Evolutionary conservation across 148 eudicot genomes (phyloP).

Genomic region (Fagopyrum tataricum): DNA sequence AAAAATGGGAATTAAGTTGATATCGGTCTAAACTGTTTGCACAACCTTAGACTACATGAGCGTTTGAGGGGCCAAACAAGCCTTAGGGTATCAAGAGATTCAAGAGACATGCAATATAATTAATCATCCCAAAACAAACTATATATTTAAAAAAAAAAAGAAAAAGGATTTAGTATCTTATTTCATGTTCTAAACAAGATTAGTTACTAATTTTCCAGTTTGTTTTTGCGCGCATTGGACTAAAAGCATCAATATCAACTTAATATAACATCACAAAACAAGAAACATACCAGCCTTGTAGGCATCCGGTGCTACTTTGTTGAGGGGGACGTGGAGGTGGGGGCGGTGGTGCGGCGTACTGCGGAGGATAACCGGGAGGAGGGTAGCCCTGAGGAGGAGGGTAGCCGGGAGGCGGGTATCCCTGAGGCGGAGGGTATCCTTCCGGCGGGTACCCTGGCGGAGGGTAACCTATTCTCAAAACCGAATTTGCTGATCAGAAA

Average conservation of each 20-base stretch:
- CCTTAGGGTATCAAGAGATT: too few relatives aligned
- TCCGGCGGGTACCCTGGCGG: not conserved
- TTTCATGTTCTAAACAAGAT: too few relatives aligned
- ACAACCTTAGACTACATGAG: too few relatives aligned
- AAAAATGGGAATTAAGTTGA: too few relatives aligned
- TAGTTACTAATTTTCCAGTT: too few relatives aligned
- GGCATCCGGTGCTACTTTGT: not conserved
- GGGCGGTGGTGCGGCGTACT: not conserved
- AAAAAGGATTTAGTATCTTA: too few relatives aligned
- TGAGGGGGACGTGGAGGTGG: not conserved
- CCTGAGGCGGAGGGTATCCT: not conserved
- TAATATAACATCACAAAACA: not conserved
- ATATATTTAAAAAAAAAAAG: too few relatives aligned
- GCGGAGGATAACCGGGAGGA: slow-evolving; percentile 3
- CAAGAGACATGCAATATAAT: too few relatives aligned
- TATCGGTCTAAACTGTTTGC: too few relatives aligned
- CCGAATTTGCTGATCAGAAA: not conserved
- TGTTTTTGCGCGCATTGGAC: too few relatives aligned
- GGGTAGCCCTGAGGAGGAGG: slow-evolving; percentile 6
- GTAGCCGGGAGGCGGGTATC: not conserved
- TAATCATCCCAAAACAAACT: too few relatives aligned
- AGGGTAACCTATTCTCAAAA: not conserved
- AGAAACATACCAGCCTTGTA: slow-evolving; percentile 7
- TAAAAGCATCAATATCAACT: not conserved
- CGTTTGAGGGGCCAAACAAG: too few relatives aligned